phyloP scores from a whole-genome alignment of 805 yeast genomes.

The Candida mattraensis region DNA sequence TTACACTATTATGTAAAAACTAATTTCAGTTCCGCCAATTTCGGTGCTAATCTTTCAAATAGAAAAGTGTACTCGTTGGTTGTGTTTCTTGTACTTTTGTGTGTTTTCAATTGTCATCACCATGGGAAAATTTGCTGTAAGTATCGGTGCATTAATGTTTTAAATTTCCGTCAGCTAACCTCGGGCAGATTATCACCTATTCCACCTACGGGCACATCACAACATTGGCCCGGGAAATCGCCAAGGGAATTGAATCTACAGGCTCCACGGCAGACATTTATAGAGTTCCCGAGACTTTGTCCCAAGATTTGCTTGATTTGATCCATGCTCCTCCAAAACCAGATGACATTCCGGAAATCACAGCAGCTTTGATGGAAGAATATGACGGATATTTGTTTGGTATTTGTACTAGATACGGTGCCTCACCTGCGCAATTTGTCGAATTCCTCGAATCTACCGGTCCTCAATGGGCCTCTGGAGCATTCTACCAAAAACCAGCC shows the following conservation, averaged over 20 bases:
- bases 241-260: constrained; percentile 66
- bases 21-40: not conserved
- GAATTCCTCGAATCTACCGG: constrained; percentile 80
- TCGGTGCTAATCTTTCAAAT: not conserved
- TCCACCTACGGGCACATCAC: constrained; percentile 79
- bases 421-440: constrained; percentile 74
- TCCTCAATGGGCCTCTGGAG: constrained; percentile 75
- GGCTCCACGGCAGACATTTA: constrained; percentile 69
- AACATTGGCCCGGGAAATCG: constrained; percentile 62
- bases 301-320: constrained; percentile 51
- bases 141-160: too few relatives aligned
- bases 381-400: constrained; percentile 87
- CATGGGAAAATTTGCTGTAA: constrained; percentile 17
- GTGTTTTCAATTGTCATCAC: not conserved
- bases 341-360: constrained; percentile 57
- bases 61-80: not conserved
- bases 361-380: constrained; percentile 52
- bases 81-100: too few relatives aligned
- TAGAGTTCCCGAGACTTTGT: constrained; percentile 76
- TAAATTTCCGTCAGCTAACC: constrained; percentile 3
- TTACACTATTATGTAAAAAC: constrained; percentile 1
- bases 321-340: constrained; percentile 70
- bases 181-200: constrained; percentile 52
- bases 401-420: constrained; percentile 84
- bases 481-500: constrained; percentile 69